These are phyloP conservation scores for Heliamphora exappendiculata DNA, from an alignment of 148 eudicot genomes.

Conservation along the genomic window DNA sequence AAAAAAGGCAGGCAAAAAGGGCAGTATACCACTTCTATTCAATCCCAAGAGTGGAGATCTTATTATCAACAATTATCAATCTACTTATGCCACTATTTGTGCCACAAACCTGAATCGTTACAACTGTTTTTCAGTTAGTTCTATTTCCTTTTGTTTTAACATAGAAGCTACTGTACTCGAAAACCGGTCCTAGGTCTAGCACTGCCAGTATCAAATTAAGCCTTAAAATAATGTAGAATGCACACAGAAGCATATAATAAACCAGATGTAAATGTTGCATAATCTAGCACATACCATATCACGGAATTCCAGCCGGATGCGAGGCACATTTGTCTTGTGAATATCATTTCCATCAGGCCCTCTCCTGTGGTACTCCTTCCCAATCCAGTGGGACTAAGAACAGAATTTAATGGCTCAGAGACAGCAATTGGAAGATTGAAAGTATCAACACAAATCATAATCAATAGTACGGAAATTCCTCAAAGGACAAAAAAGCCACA, in stretches of 20 bases:
- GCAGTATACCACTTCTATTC: not conserved
- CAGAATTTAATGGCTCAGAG: conserved; percentile 1
- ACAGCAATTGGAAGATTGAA: conserved; percentile 7
- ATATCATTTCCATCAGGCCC: conserved; percentile 95
- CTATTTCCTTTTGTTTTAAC: not conserved
- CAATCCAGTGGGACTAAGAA: conserved; percentile 86
- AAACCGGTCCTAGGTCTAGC: not conserved
- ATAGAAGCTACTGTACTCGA: not conserved
- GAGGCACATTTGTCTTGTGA: conserved; percentile 95
- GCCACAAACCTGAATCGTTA: not conserved
- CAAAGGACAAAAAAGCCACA: not conserved
- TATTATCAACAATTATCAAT: not conserved
- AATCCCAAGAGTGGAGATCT: not conserved
- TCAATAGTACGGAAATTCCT: not conserved
- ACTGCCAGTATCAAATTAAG: not conserved
- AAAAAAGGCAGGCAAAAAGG: not conserved
- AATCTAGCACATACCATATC: conserved; percentile 57
- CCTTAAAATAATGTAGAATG: not conserved
- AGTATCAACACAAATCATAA: not conserved
- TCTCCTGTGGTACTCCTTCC: conserved; percentile 72
- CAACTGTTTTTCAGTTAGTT: not conserved
- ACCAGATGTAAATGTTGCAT: not conserved
- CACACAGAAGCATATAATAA: not conserved
- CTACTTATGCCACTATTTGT: not conserved
- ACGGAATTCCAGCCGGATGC: conserved; percentile 86